Base-by-base conservation (phyloP, 2,329 filamentous ascomycete species). In the Leptographium radiaticola region DNA sequence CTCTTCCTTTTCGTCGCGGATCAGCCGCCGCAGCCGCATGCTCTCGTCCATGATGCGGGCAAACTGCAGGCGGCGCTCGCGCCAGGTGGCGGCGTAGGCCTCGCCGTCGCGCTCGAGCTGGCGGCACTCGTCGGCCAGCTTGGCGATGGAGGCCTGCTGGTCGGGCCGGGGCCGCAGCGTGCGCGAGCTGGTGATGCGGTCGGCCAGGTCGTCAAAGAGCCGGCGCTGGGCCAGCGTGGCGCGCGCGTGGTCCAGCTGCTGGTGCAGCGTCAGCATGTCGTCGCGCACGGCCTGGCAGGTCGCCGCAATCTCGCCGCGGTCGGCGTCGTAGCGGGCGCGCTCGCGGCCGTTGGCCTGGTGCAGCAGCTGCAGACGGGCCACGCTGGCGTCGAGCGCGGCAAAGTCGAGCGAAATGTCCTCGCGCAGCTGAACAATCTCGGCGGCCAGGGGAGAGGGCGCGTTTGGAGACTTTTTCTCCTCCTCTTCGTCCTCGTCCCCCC, bases 1-100 rank as follows among this genome's bases (percentile, higher is more conserved):
- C 69, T 95, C 89, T 66, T 95, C 90, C 70, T 95, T 95, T 74
- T 96, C 91, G 63, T 95, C 90, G 57, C 89, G 83, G 63, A 97
- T 95, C 66, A 94, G 76, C 49, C 87, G 77, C 55, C 90, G 75
- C 66, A 97, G 76, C 59, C 87, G 77, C 79, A 87, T 86, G n/a
- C 89, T 89, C 71, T 96, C 91, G 56, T 90, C 87, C 65, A 95
- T 87, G 62, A 97, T 90, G 54, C 81, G 79, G 55, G 84, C 87
- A 67, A 96, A 95, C 68, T 95, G 89, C 61, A 89, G 86, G 58
- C 86, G 75, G 42, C 91, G 77, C 68, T 95, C 89, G 44, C 79
- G 75, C 90, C 90, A 96, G 0, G 88, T 93, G 59, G 76, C 79
- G 49, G 81, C 85, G 66, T 94, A 94, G 40, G 86, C 83, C 63